A percentile compares a stretch with the other conserved stretches of the same genome.
Evolutionary conservation across 75 land plant genomes (phyloP).

Genomic region (Azolla pinnata): DNA sequence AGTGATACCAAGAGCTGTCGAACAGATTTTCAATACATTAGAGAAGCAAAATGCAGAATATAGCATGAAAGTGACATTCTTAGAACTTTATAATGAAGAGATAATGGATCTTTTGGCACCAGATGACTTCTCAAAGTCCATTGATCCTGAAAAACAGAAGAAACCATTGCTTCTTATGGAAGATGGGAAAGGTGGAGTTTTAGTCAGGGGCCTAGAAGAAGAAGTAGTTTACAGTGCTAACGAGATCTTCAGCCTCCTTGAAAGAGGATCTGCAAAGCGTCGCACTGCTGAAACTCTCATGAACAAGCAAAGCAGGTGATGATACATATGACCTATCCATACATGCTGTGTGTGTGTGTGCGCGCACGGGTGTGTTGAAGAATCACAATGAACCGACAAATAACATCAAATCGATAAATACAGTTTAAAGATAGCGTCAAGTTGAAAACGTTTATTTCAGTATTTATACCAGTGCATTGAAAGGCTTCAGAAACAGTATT

Average conservation of each 20-base stretch:
- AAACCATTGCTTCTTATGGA: conserved; percentile 94
- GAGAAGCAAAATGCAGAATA: conserved; percentile 84
- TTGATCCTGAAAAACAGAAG: conserved; percentile 64
- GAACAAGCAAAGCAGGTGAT: conserved; percentile 78
- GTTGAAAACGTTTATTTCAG: no score
- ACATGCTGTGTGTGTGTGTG: no score
- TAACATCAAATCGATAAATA: no score
- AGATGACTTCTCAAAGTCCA: conserved; percentile 53
- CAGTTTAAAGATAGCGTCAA: no score
- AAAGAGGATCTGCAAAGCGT: conserved; percentile 73
- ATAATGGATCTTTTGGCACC: conserved; percentile 82
- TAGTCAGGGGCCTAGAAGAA: conserved; percentile 94
- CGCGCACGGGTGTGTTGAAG: no score
- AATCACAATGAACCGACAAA: no score
- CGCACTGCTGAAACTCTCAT: conserved; percentile 90
- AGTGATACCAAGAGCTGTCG: conserved; percentile 90
- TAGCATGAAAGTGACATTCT: conserved; percentile 88
- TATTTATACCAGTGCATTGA: no score
- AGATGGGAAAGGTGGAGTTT: conserved; percentile 92
- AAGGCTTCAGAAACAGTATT: no score
- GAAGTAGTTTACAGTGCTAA: conserved; percentile 77
- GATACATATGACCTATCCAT: no score
- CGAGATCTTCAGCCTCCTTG: conserved; percentile 81
- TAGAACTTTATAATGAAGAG: conserved; percentile 97
- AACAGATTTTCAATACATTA: conserved; percentile 77